Base-by-base conservation (phyloP, 768 basidiomycete genomes). In the Strobilomyces echinocephalus region DNA sequence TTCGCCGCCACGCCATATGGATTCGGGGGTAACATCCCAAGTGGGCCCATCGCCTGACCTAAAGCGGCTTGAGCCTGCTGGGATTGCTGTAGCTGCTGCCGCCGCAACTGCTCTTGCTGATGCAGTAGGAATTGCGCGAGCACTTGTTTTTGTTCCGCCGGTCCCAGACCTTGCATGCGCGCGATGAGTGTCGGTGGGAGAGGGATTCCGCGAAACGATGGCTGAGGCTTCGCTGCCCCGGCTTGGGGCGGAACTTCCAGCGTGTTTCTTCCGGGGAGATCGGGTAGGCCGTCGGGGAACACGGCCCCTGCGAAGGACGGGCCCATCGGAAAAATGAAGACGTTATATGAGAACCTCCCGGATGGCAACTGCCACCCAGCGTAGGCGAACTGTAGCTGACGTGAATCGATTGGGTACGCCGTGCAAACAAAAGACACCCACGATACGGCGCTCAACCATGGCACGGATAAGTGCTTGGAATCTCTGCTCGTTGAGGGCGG, bases 261-360 rank as follows among this genome's bases (percentile, higher is more conserved):
- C 11, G 31, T 4, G 21, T 65, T 69, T 41, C 60, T 50, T 20
- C 65, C 64, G n/a, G 68, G 68, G 28, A 69, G 58, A 40, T 71
- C 68, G 0, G 84, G 81, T 38, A 85, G 65, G 8, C 81, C 82
- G 0, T 72, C 75, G 7, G 76, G 75, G 65, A 84, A 86, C 55
- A 79, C 72, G 0, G 76, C 76, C 20, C 76, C 82, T 3, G 66
- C 64, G n/a, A 83, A 66, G 20, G 56, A 57, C 7, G 57, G 50
- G 14, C 59, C 56, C 16, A 72, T 51, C 2, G 77, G 65, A 54
- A 85, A 80, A 20, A 85, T 64, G 11, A 85, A 62, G 1, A 78
- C 69, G 41, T 78, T 79, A 24, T 72, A 73, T 28, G 74, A 73
- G 30, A 30, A 30, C 30, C 30, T 61, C 0, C 78, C 80, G 12